Conservation (phyloP, 306 rosid genomes). For the Citrullus mucosospermus region DNA sequence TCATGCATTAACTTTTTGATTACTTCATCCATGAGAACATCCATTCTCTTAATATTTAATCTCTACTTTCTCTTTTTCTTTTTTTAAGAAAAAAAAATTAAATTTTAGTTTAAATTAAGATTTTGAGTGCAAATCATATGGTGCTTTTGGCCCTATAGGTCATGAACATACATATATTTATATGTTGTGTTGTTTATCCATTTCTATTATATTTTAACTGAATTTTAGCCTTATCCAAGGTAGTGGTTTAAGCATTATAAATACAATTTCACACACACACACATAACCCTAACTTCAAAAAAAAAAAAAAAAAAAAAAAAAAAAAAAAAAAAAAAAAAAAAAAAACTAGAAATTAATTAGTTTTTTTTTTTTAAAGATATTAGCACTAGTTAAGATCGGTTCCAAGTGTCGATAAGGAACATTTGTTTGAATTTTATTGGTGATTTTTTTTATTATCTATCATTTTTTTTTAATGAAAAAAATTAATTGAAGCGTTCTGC, state of each 20-base stretch:
- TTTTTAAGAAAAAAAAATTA: too few relatives aligned
- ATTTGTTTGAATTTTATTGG: not conserved
- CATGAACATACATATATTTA: not conserved
- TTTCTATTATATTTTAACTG: not conserved
- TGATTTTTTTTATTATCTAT: not conserved
- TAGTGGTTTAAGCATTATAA: not conserved
- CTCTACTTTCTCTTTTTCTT: not conserved
- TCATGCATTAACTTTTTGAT: conserved; percentile 6
- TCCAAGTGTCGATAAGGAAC: not conserved
- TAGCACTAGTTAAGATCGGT: not conserved
- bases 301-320: not conserved
- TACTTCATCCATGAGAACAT: conserved; percentile 8
- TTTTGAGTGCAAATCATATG: conserved; percentile 6
- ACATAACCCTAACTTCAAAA: not conserved
- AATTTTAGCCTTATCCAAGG: not conserved
- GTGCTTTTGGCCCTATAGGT: not conserved
- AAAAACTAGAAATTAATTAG: too few relatives aligned
- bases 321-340: not conserved
- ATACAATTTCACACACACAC: not conserved
- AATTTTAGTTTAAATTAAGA: not conserved
- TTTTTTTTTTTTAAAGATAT: not conserved
- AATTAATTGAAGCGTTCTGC: not conserved
- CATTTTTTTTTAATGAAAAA: rapidly evolving
- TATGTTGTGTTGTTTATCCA: not conserved
- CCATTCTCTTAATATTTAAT: not conserved